These are phyloP conservation scores for Glaciozyma martinii DNA, from an alignment of 768 basidiomycete species.

Conservation along the genomic window DNA sequence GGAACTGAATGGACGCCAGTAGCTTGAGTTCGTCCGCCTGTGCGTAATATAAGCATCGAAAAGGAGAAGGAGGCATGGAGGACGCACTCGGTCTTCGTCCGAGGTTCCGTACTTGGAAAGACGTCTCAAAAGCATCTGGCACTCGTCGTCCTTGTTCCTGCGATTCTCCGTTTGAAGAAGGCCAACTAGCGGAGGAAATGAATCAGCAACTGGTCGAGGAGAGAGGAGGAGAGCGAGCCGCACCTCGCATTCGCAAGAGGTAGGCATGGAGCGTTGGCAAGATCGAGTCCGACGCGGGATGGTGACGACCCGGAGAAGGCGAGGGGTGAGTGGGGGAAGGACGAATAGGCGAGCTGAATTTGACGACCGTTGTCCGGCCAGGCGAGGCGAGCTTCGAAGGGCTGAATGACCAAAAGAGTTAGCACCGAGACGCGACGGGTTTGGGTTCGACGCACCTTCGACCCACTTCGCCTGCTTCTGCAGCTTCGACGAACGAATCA, in stretches of 20 bases:
- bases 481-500: constrained; percentile 10
- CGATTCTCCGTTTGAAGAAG: constrained; percentile 45
- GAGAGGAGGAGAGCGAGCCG: constrained; percentile 52
- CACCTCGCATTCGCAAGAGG: constrained; percentile 26
- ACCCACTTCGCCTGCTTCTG: constrained; percentile 4
- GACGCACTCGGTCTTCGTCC: constrained; percentile 53
- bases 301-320: background rate
- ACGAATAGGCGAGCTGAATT: constrained; percentile 1
- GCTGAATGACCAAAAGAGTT: background rate
- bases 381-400: constrained; percentile 2
- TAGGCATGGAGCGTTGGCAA: constrained; percentile 8
- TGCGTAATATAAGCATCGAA: background rate
- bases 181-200: background rate
- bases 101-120: constrained; percentile 46
- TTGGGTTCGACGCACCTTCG: background rate
- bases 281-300: constrained; percentile 1
- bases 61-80: constrained; percentile 39
- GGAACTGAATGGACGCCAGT: constrained; percentile 66
- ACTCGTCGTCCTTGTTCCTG: constrained; percentile 40
- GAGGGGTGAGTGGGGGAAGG: background rate
- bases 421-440: no score
- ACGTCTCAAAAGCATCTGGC: constrained; percentile 48
- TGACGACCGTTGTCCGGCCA: background rate
- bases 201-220: background rate
- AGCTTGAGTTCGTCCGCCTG: constrained; percentile 69